Conservation (phyloP, 768 basidiomycete species). For the Boletus patriciae region DNA sequence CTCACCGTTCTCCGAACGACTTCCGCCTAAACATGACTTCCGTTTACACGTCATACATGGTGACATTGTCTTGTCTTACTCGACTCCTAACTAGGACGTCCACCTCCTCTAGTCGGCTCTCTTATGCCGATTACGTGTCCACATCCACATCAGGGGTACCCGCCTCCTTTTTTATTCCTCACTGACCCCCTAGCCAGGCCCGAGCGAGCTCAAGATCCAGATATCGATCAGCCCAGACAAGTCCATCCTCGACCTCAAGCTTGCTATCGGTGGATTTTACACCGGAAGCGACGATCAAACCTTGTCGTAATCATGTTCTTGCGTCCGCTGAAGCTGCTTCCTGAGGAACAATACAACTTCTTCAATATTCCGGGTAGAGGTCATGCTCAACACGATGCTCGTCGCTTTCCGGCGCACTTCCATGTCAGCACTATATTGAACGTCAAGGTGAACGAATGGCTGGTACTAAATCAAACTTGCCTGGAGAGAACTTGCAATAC, state of each 20-base stretch:
- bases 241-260: constrained; percentile 89
- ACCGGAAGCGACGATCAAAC: constrained; percentile 35
- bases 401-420: constrained; percentile 95
- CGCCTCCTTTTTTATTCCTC: no score
- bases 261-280: background rate
- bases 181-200: constrained; percentile 46
- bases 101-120: no score
- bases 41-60: no score
- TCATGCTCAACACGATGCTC: constrained; percentile 87
- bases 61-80: no score
- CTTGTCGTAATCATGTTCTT: constrained; percentile 92
- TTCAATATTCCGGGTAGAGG: constrained; percentile 91
- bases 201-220: constrained; percentile 90
- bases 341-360: constrained; percentile 96
- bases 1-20: no score
- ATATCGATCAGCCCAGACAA: constrained; percentile 80
- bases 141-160: constrained; percentile 69
- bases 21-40: no score
- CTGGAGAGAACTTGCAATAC: constrained; percentile 87
- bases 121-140: no score
- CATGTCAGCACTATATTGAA: constrained; percentile 73
- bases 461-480: constrained; percentile 34
- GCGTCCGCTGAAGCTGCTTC: constrained; percentile 93
- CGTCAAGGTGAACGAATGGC: background rate
- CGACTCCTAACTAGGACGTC: no score